Evolutionary conservation across 2,329 filamentous ascomycete species (phyloP), one percentile per base, ranked within the genome.

Genomic region (Venturia asperata): DNA sequence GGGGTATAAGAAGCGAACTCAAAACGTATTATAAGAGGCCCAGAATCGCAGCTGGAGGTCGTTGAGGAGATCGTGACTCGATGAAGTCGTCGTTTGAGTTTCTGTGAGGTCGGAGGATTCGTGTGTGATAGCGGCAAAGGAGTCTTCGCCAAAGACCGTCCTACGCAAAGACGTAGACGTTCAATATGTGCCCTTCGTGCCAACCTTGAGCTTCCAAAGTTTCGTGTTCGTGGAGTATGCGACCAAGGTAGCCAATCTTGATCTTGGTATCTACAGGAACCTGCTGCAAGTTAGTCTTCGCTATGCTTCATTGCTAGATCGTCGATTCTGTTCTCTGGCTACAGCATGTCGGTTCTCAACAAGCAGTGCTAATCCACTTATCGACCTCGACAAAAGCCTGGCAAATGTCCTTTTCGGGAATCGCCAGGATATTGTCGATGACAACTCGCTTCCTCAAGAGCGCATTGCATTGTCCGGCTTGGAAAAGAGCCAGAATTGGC

Each of bases 241-340:
- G 91, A 69, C 92, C 92, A 75, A 94, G 82, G 74, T 96, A 95
- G 24, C 86, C 87, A 66, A 96, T 83, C 64, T 85, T 85, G 62
- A 96, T 79, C 61, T 81, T 83, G 67, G 84, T 85, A 56, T 78
- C 79, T 9, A 79, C 73, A 1, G 82, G 75, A 41, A 92, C 78
- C 88, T 89, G 69, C 69, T 45, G 21, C 15, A 37, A 62, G n/a
- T 62, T 64, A 64, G 62, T 55, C 5, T 30, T 37, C 30, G 19
- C 10, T 37, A 9, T 11, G 17, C 27, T 19, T 37, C 27, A n/a
- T 11, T 13, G 5, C 17, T n/a, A 10, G 21, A 27, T 52, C 47
- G 21, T 27, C 47, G 27, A 27, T 27, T 27, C 21, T 52, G 47
- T 27, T 24, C 3, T 21, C 11, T 24, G 15, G 1, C 21, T 21